Evolutionary conservation across 139 green algal species (phyloP), one percentile per base, ranked within the genome.

Genomic region (Chara braunii): DNA sequence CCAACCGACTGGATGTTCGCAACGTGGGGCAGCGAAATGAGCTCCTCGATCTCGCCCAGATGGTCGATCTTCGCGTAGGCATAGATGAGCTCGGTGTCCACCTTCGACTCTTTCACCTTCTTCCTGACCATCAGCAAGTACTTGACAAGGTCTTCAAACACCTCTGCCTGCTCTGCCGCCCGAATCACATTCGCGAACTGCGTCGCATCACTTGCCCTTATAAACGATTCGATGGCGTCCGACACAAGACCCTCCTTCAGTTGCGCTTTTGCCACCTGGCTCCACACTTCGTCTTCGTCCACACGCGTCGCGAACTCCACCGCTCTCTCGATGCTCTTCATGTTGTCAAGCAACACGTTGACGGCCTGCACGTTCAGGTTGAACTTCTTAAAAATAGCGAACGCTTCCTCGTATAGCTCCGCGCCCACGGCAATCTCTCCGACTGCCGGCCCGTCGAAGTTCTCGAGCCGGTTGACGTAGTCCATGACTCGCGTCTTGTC

Each of bases 331-430:
- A 72, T 72, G 51, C 58, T 75, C 53, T 35, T 52, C 36, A 95
- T 59, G 67, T 95, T 83, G n/a, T 95, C 86, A 43, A 99, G 73
- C 57, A 99, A 79, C 58, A 98, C 91, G 57, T 82, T 77, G 33
- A 87, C 57, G n/a, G 80, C 82, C 18, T 81, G 64, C 45, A 85
- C 72, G 74, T 94, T 90, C 11, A 88, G 77, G 34, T 85, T 80
- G 59, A 95, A 97, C 85, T 99, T 99, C 70, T 88, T 86, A 85
- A 94, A 99, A 64, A 99, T 99, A 59, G 94, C 90, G 70, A 96
- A 98, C 1, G 92, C 93, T 78, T 97, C 93, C 78, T 99, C 93
- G 62, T 87, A 94, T 22, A 84, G 65, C 70, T 84, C 78, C 22
- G 52, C 58, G 28, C 70, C 70, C 24, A 83, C 78, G 3, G 78